These are phyloP conservation scores for Pseudopithomyces maydicus DNA, from an alignment of 2,329 filamentous ascomycete genomes.

Conservation along the genomic window DNA sequence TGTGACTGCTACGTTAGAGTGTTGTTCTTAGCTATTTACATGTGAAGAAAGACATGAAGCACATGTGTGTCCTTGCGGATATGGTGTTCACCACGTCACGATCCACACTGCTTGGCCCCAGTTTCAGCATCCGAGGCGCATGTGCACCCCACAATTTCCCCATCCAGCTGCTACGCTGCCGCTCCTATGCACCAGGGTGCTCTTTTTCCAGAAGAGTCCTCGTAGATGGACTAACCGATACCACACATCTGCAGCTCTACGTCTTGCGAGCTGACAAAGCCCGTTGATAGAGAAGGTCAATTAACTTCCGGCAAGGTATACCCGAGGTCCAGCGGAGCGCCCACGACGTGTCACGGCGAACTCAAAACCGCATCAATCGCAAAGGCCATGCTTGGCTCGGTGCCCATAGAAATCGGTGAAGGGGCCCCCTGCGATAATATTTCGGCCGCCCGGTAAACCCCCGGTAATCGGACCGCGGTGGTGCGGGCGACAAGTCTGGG, in stretches of 20 bases:
- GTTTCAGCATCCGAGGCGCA: neutral
- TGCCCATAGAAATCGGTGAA: neutral
- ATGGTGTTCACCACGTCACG: neutral
- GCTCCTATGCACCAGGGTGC: neutral
- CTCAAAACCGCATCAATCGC: neutral
- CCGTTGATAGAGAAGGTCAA: neutral
- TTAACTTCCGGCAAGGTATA: neutral
- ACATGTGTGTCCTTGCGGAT: neutral
- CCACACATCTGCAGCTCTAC: neutral
- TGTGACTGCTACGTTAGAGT: neutral
- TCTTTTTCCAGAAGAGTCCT: neutral
- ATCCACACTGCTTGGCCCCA: neutral
- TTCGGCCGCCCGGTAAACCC: conserved; percentile 7
- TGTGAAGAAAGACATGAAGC: neutral
- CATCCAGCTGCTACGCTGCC: neutral
- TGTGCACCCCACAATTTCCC: neutral
- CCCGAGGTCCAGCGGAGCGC: conserved; percentile 1
- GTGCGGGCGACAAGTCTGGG: neutral
- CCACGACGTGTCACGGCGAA: neutral
- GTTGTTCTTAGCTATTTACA: neutral
- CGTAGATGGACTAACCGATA: neutral
- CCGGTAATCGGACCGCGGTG: neutral
- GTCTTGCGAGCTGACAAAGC: neutral
- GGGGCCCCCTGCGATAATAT: conserved; percentile 10
- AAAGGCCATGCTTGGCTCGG: neutral